Evolutionary conservation across 1,139 yeast genomes (phyloP).

Genomic region (Blastobotrys buckinghamii): DNA sequence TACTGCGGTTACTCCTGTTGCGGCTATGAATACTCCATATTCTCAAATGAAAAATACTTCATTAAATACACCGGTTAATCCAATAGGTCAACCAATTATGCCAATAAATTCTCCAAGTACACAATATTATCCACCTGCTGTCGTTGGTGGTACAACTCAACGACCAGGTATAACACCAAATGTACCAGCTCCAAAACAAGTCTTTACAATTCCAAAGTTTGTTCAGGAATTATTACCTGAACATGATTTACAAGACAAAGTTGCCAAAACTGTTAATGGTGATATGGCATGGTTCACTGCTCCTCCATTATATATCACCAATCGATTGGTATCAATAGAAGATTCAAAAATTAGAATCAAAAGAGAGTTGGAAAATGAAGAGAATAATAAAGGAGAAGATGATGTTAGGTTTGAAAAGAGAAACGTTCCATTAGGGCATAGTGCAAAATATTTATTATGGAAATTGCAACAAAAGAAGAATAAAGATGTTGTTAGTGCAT

Average conservation of each 20-base stretch:
- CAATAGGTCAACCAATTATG: neutral
- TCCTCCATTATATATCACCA: slow-evolving; percentile 60
- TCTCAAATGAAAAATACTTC: neutral
- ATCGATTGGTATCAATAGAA: slow-evolving; percentile 37
- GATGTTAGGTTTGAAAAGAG: slow-evolving; percentile 4
- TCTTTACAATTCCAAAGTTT: slow-evolving; percentile 27
- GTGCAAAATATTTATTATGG: slow-evolving; percentile 69
- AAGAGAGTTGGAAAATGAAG: slow-evolving; percentile 12
- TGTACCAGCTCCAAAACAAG: slow-evolving; percentile 25
- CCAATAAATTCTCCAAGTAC: slow-evolving; percentile 1
- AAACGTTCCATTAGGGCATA: slow-evolving; percentile 49
- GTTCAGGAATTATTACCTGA: slow-evolving; percentile 23
- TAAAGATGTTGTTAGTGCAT: too few species aligned
- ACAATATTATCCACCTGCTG: too few species aligned
- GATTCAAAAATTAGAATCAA: slow-evolving; percentile 10
- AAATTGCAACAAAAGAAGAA: slow-evolving; percentile 33
- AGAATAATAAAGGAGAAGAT: slow-evolving; percentile 12
- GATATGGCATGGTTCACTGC: slow-evolving; percentile 73
- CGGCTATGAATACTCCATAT: neutral
- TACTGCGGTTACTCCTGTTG: neutral
- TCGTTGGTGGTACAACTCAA: too few species aligned
- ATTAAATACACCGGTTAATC: neutral
- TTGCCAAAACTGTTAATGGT: slow-evolving; percentile 25
- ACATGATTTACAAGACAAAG: slow-evolving; percentile 20
- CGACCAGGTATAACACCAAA: slow-evolving; percentile 7